Conservation (phyloP, 768 basidiomycete genomes). For the Amanita polypyramis region DNA sequence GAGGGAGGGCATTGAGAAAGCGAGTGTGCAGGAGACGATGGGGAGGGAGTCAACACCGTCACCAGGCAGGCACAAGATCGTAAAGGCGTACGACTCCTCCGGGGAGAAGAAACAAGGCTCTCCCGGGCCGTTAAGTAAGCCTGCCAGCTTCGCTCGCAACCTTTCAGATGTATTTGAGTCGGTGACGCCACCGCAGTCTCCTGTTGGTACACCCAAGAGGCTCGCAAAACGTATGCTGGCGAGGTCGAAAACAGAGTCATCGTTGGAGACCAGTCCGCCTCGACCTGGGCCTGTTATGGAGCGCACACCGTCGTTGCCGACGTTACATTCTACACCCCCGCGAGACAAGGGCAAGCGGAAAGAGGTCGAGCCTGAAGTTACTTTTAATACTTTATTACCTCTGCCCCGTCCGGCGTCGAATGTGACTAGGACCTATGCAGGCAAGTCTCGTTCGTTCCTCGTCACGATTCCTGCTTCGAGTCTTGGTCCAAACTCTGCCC, state of each 20-base stretch:
- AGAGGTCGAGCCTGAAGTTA: slow-evolving; percentile 13
- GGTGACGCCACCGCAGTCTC: slow-evolving; percentile 17
- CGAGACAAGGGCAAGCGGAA: slow-evolving; percentile 6
- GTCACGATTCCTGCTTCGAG: slow-evolving; percentile 39
- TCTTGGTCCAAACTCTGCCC: slow-evolving; percentile 14
- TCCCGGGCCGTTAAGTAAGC: slow-evolving; percentile 6
- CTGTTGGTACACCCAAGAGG: slow-evolving; percentile 26
- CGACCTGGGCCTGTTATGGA: slow-evolving; percentile 11
- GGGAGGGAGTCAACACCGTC: not conserved
- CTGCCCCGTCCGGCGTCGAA: slow-evolving; percentile 20
- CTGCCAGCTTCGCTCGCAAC: slow-evolving; percentile 26
- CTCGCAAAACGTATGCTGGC: slow-evolving; percentile 66
- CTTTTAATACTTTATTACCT: slow-evolving; percentile 14
- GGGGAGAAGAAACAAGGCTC: not conserved
- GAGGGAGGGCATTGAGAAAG: slow-evolving; percentile 12
- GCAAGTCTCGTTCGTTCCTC: slow-evolving; percentile 72
- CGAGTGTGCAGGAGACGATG: not conserved
- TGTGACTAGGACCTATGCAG: slow-evolving; percentile 60
- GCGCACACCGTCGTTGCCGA: slow-evolving; percentile 29
- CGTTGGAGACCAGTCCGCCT: slow-evolving; percentile 20
- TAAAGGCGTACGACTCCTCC: not conserved
- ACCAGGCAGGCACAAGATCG: not conserved
- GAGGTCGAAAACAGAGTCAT: slow-evolving; percentile 54
- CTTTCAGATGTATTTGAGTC: slow-evolving; percentile 36
- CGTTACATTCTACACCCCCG: slow-evolving; percentile 20